A percentile compares a stretch with the other conserved stretches of the same genome.
Conservation (phyloP, 768 basidiomycete species). For the Amylocystis lapponica region DNA sequence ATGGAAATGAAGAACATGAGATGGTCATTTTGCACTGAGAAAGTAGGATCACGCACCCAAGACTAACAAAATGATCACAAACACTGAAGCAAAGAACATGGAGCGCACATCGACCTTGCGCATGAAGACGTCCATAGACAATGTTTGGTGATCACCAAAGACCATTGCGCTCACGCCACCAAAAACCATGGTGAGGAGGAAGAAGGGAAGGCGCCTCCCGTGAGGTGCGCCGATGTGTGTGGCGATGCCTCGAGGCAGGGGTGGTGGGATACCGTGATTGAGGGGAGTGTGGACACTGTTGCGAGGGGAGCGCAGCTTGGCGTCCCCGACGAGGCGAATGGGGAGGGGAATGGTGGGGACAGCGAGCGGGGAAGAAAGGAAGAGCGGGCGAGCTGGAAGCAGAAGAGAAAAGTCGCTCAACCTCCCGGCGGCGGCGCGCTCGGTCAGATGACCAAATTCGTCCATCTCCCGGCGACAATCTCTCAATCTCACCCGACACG, state of each 20-base stretch:
- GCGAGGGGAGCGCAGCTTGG: conserved; percentile 17
- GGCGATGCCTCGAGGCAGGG: conserved; percentile 18
- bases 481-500: no score
- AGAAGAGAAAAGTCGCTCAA: not conserved
- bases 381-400: conserved; percentile 6
- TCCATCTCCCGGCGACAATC: not conserved
- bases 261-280: conserved; percentile 7
- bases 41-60: conserved; percentile 48
- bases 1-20: not conserved
- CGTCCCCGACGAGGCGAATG: conserved; percentile 21
- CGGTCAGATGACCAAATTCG: not conserved
- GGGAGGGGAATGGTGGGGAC: not conserved
- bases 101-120: conserved; percentile 63
- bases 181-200: conserved; percentile 63
- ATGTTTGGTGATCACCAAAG: conserved; percentile 46
- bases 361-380: conserved; percentile 3
- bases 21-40: not conserved
- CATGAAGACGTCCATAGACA: conserved; percentile 32
- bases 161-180: conserved; percentile 58
- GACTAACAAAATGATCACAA: conserved; percentile 61
- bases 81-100: conserved; percentile 63
- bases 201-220: conserved; percentile 42
- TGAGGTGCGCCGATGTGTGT: conserved; percentile 19
- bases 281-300: conserved; percentile 17
- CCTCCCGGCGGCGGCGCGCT: not conserved